Evolutionary conservation across 306 rosid species (phyloP).

Genomic region (Cicer judaicum): DNA sequence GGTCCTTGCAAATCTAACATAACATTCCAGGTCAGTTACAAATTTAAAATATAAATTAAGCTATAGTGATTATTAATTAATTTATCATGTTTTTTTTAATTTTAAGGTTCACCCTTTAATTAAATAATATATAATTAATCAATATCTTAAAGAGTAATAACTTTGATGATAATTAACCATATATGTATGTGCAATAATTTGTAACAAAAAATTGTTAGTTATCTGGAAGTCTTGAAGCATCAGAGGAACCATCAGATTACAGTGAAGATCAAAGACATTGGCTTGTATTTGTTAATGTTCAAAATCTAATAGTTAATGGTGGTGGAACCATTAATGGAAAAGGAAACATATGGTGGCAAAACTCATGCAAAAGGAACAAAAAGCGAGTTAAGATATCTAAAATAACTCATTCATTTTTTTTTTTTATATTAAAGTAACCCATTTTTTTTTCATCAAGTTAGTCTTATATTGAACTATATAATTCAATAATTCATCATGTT

Average conservation of each 20-base stretch:
- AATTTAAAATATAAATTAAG: background rate
- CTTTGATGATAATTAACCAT: too few relatives aligned
- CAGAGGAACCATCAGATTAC: conserved; percentile 58
- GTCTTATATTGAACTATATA: background rate
- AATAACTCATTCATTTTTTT: background rate
- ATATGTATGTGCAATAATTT: background rate
- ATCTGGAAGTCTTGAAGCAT: conserved; percentile 68
- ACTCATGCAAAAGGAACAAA: conserved; percentile 68
- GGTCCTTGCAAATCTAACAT: conserved; percentile 80
- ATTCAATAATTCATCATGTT: conserved; percentile 2
- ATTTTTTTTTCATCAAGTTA: background rate
- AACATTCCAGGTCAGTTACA: conserved; percentile 55
- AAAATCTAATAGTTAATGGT: conserved; percentile 55
- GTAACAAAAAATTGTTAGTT: conserved; percentile 45
- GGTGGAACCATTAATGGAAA: conserved; percentile 81
- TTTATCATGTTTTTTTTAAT: background rate
- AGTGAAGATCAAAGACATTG: conserved; percentile 50
- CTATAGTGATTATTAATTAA: background rate
- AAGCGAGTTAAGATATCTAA: conserved; percentile 52
- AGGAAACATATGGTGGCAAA: conserved; percentile 82
- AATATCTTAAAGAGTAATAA: background rate
- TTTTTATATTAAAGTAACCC: background rate
- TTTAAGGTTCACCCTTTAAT: background rate
- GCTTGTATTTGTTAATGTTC: conserved; percentile 57
- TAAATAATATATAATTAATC: background rate